Evolutionary conservation across 139 green algal genomes (phyloP), one percentile per base, ranked within the genome.

Genomic region (Chlamydomonas asymmetrica): DNA sequence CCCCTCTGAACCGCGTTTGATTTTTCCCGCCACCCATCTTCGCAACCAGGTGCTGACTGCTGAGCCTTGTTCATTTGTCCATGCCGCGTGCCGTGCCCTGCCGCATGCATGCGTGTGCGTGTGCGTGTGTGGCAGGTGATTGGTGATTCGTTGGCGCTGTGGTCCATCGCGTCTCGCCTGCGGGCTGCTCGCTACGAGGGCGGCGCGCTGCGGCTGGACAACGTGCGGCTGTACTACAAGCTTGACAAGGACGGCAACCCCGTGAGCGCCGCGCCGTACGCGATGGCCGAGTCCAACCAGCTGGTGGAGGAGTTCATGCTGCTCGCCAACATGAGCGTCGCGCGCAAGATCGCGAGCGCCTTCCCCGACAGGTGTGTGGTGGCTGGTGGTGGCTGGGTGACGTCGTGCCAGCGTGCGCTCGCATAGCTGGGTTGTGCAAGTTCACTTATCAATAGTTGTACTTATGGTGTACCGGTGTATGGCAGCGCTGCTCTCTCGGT

Each of bases 291-390:
- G 63, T 85, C 93, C 61, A 98, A 99, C 82, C 76, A 92, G 41
- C 80, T 99, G 62, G 91, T 99, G 39, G 96, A 99, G 86, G 96
- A 99, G 87, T 98, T 97, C 66, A 99, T 99, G 96, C 88, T 99
- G 84, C 89, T 97, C 61, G 95, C 96, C 56, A 99, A 99, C 80
- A 93, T 90, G 77, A 85, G 69, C 23, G 94, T 97, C 39, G 96
- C 94, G 0, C 49, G 54, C 27, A 77, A 90, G 37, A 93, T 99
- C 39, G 79, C 90, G 0, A 45, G 65, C 3, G 85, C 72, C 0
- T 97, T 94, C 69, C 93, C 93, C 0, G 76, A 90, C 25, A 65
- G 80, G 25, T 86, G 92, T 3, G 72, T 97, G 63, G 85, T 97
- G n/a, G n/a, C n/a, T n/a, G n/a, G n/a, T n/a, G n/a, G n/a, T n/a